Conservation (phyloP, 2,329 filamentous ascomycete genomes). For the Cladophialophora yegresii region DNA sequence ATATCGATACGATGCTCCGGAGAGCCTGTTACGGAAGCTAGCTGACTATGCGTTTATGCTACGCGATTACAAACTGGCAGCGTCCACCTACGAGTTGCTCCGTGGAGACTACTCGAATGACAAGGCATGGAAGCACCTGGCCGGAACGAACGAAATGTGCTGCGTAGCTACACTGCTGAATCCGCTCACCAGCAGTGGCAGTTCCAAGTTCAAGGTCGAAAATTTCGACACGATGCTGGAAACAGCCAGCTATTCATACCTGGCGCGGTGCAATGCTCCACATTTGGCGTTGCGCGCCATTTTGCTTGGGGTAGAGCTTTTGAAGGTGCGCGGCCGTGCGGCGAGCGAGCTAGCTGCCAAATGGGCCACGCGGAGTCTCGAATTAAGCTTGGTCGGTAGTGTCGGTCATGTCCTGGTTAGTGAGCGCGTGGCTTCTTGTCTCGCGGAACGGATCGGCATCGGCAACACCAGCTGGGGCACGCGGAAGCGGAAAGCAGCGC, state of each 20-base stretch:
- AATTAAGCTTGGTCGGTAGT: constrained; percentile 65
- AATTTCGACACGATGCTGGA: constrained; percentile 85
- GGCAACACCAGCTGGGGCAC: constrained; percentile 69
- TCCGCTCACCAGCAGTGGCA: constrained; percentile 65
- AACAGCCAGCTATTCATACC: constrained; percentile 87
- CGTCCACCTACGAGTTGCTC: constrained; percentile 88
- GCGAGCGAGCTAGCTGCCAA: constrained; percentile 82
- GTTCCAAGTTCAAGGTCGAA: constrained; percentile 76
- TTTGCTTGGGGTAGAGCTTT: constrained; percentile 74
- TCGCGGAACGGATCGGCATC: constrained; percentile 69
- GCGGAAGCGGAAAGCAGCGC: constrained; percentile 78
- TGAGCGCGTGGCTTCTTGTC: constrained; percentile 83
- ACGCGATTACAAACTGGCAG: constrained; percentile 88
- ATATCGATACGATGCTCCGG: constrained; percentile 79
- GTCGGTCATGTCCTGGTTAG: constrained; percentile 80
- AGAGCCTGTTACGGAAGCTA: constrained; percentile 88
- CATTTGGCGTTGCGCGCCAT: constrained; percentile 80
- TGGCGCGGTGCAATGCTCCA: constrained; percentile 75
- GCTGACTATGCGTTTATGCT: constrained; percentile 97
- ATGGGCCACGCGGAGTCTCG: constrained; percentile 80
- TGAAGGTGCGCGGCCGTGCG: constrained; percentile 75
- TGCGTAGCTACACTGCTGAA: constrained; percentile 80
- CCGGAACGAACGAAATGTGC: constrained; percentile 92
- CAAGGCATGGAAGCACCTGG: constrained; percentile 95
- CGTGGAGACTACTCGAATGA: constrained; percentile 88